Conservation (phyloP, 352 stramenopile genomes). For the Pythium folliculosum region DNA sequence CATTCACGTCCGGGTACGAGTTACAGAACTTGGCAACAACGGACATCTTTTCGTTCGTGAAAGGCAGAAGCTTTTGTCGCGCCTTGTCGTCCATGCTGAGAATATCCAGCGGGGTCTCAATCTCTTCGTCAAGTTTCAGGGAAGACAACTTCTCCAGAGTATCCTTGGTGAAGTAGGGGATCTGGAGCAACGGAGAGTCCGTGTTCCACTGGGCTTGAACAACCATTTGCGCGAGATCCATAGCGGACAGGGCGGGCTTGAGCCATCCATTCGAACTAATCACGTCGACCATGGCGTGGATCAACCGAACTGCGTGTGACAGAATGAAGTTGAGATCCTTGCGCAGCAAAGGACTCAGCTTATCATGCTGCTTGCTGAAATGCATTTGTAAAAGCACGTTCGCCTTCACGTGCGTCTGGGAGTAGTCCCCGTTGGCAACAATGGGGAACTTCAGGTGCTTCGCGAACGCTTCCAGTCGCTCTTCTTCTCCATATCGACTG, state of each 20-base stretch:
- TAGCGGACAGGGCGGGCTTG: constrained; percentile 97
- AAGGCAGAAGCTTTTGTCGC: constrained; percentile 88
- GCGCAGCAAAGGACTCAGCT: constrained; percentile 91
- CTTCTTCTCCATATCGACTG: constrained; percentile 94
- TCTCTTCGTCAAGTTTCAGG: constrained; percentile 67
- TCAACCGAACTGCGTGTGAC: constrained; percentile 89
- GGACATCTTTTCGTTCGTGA: constrained; percentile 91
- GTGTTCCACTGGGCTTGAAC: constrained; percentile 98
- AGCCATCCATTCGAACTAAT: constrained; percentile 99
- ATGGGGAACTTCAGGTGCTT: constrained; percentile 94
- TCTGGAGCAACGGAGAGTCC: constrained; percentile 95
- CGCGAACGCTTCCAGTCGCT: constrained; percentile 91
- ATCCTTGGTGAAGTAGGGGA: constrained; percentile 96
- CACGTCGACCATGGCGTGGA: constrained; percentile 99
- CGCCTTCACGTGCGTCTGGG: constrained; percentile 95
- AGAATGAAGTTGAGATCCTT: constrained; percentile 93
- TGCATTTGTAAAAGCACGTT: constrained; percentile 97
- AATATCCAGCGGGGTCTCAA: constrained; percentile 84
- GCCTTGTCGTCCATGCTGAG: constrained; percentile 94
- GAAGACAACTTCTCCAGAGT: constrained; percentile 63
- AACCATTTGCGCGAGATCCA: constrained; percentile 99
- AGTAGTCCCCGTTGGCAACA: constrained; percentile 85
- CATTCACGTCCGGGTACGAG: constrained; percentile 97
- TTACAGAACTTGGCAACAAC: constrained; percentile 99
- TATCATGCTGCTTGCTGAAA: constrained; percentile 93